A percentile compares a stretch with the other conserved stretches of the same genome.
Evolutionary conservation across 768 basidiomycete genomes (phyloP).

Genomic region (Boletus tomentosulus): DNA sequence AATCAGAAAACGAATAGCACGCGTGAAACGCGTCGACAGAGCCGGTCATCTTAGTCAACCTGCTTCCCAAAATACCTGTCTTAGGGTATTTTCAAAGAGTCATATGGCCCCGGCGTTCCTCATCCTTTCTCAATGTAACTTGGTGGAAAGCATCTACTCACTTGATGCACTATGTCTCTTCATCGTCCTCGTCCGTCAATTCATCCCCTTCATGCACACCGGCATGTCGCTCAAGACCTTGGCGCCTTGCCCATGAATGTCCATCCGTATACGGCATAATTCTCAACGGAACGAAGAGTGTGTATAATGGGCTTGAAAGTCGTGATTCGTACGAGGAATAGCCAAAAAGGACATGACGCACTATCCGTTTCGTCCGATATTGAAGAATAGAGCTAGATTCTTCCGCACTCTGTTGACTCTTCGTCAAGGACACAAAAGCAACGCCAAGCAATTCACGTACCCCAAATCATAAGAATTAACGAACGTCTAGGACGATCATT

Average conservation of each 20-base stretch:
- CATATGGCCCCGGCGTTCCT: slow-evolving; percentile 78
- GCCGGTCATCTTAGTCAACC: slow-evolving; percentile 23
- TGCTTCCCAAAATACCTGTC: slow-evolving; percentile 17
- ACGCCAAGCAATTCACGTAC: slow-evolving; percentile 33
- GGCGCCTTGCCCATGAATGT: slow-evolving; percentile 66
- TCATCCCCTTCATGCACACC: slow-evolving; percentile 77
- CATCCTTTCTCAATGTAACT: slow-evolving; percentile 38
- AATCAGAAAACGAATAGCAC: slow-evolving; percentile 18
- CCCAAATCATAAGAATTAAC: slow-evolving; percentile 92
- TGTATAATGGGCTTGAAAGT: slow-evolving; percentile 57
- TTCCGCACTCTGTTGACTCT: slow-evolving; percentile 35
- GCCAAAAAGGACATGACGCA: slow-evolving; percentile 40
- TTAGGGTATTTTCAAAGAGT: slow-evolving; percentile 47
- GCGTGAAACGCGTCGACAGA: slow-evolving; percentile 8
- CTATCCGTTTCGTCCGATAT: slow-evolving; percentile 77
- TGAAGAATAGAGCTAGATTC: slow-evolving; percentile 86
- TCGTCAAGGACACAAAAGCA: neutral
- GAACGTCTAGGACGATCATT: slow-evolving; percentile 49
- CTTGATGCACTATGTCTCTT: slow-evolving; percentile 13
- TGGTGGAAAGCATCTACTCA: neutral
- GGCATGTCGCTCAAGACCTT: slow-evolving; percentile 57
- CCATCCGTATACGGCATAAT: slow-evolving; percentile 85
- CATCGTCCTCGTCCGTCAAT: slow-evolving; percentile 77
- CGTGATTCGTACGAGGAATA: neutral
- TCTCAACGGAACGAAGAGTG: slow-evolving; percentile 79